These are phyloP conservation scores for Trametes versicolor DNA, from an alignment of 1,284 basidiomycete species.

Conservation along the genomic window DNA sequence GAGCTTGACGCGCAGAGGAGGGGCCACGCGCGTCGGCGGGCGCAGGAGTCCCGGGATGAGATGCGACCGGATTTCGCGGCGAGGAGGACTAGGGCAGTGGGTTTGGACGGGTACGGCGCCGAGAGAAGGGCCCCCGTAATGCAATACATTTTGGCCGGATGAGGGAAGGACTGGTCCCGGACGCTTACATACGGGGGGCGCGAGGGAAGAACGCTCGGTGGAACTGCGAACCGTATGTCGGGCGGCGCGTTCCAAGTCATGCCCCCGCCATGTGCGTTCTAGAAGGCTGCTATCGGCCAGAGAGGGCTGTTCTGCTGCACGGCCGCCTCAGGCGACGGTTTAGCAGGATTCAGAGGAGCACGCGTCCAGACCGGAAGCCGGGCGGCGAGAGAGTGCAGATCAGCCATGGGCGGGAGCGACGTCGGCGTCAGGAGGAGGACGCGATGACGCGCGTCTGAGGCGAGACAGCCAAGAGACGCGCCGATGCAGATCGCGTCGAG, in stretches of 20 bases:
- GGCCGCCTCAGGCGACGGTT: conserved; percentile 5
- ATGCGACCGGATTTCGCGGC: conserved; percentile 18
- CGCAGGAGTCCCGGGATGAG: conserved; percentile 16
- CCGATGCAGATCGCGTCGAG: conserved; percentile 16
- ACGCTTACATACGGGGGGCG: conserved; percentile 23
- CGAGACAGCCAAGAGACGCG: not conserved
- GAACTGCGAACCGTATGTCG: conserved; percentile 17
- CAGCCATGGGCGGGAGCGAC: not conserved
- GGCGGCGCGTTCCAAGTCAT: conserved; percentile 20
- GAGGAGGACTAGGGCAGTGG: conserved; percentile 1
- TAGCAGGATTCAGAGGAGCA: conserved; percentile 12
- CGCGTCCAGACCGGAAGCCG: conserved; percentile 14
- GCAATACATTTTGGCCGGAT: conserved; percentile 20
- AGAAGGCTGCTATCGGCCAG: conserved; percentile 24
- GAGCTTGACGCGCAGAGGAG: conserved; percentile 2
- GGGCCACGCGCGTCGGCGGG: conserved; percentile 2
- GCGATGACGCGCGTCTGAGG: not conserved
- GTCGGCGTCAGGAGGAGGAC: not conserved
- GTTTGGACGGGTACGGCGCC: conserved; percentile 17
- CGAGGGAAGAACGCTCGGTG: conserved; percentile 24
- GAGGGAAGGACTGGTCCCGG: conserved; percentile 20
- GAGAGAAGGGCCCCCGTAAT: conserved; percentile 6
- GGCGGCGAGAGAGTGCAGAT: not conserved
- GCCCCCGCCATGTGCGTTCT: conserved; percentile 15
- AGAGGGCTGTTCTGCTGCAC: not conserved